Evolutionary conservation across 495 filamentous ascomycete genomes (phyloP), one percentile per base, ranked within the genome.

Genomic region (Aspergillus kassunensis): DNA sequence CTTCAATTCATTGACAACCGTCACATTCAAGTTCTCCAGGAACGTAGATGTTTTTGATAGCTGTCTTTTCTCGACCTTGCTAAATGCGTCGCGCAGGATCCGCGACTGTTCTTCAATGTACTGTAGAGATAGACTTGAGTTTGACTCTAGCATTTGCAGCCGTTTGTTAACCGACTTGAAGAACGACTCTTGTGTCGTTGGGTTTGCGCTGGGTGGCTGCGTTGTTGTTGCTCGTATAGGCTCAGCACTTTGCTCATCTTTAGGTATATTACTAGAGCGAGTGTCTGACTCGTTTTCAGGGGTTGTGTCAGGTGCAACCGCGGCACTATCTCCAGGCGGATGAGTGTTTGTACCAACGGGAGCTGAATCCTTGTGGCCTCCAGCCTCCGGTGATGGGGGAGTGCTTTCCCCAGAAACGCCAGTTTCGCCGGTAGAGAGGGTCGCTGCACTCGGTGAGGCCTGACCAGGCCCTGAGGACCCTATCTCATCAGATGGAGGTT

Each of bases 81-180:
- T 81, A 57, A 98, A 93, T 1, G 92, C 91, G 47, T 96, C 90
- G 15, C 91, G 88, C 3, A 98, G 78, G 46, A 96, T 89, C 36
- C 83, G 84, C 13, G 93, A 97, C 63, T 98, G 93, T 44, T 93
- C 88, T 71, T 97, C 91, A 56, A 98, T 97, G 63, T 97, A 98
- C 59, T 95, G 88, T 3, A 98, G 79, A 0, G 91, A 96, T 23
- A 98, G 76, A 2, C 91, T 93, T 6, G 89, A 89, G 67, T 97
- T 97, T 18, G 89, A 81, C 67, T 98, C 93, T 12, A 98, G 84
- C 54, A 87, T 81, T 58, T 91, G 87, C 6, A 98, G 80, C 33
- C 93, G 88, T 64, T 97, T 96, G 54, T 90, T 88, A 4, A 98
- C 84, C 6, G 89, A 89, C 68, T 97, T 97, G 79, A 96, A 98